These are phyloP conservation scores for Lojkania enalia DNA, from an alignment of 2,329 filamentous ascomycete genomes.

Conservation along the genomic window DNA sequence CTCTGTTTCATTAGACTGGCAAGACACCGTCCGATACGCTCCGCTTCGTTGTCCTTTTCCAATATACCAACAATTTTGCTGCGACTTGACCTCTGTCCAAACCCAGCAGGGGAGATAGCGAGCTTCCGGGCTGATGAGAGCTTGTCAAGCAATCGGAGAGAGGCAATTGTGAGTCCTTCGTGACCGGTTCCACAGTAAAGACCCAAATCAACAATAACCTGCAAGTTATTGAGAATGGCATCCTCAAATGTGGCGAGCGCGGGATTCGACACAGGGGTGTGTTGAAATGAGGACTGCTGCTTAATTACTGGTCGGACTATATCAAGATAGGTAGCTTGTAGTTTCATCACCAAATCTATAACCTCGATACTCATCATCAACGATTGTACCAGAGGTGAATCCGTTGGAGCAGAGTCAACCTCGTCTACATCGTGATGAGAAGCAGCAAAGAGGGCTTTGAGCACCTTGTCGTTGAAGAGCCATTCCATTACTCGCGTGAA, in stretches of 20 bases:
- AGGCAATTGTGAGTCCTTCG: constrained; percentile 75
- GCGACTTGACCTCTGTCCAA: constrained; percentile 65
- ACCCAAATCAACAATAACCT: constrained; percentile 78
- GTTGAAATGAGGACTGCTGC: constrained; percentile 62
- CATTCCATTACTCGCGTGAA: constrained; percentile 97
- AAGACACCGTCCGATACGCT: constrained; percentile 76
- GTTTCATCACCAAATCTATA: constrained; percentile 77
- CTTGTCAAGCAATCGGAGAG: constrained; percentile 80
- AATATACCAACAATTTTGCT: constrained; percentile 89
- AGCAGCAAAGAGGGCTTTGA: constrained; percentile 75
- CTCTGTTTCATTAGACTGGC: constrained; percentile 67
- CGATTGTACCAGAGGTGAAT: constrained; percentile 80
- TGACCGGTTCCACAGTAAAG: constrained; percentile 86
- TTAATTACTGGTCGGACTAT: constrained; percentile 81
- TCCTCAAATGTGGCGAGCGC: constrained; percentile 91
- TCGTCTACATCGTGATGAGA: constrained; percentile 76
- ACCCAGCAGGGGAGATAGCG: constrained; percentile 68
- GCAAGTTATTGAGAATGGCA: constrained; percentile 78
- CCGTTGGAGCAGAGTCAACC: constrained; percentile 70
- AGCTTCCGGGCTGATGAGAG: constrained; percentile 83
- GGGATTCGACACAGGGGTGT: constrained; percentile 68
- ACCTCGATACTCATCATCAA: constrained; percentile 81
- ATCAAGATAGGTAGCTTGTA: constrained; percentile 90
- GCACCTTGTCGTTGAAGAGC: constrained; percentile 92
- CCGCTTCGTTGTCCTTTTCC: constrained; percentile 76